These are phyloP conservation scores for Calonectria ilicicola DNA, from an alignment of 2,329 filamentous ascomycete species.

Conservation along the genomic window DNA sequence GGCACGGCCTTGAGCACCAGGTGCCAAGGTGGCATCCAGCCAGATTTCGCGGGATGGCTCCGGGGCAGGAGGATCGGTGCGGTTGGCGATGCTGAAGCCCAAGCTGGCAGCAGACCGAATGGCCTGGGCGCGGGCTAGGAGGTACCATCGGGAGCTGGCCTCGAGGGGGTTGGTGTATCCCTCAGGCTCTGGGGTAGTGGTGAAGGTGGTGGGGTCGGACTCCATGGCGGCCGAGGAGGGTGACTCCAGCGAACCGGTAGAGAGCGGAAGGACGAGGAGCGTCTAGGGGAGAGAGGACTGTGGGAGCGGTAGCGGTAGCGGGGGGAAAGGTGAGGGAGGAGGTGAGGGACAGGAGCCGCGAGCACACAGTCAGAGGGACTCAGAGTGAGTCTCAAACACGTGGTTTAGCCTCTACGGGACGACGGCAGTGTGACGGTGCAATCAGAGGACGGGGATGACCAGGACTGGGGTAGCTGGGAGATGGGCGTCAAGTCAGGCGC, in stretches of 20 bases:
- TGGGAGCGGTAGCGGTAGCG: slow-evolving; percentile 2
- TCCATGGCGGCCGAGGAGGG: slow-evolving; percentile 29
- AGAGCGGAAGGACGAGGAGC: slow-evolving; percentile 1
- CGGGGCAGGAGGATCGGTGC: slow-evolving; percentile 54
- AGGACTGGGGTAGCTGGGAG: slow-evolving; percentile 20
- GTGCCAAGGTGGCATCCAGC: slow-evolving; percentile 56
- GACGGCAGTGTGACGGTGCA: slow-evolving; percentile 1
- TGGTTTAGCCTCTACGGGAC: slow-evolving; percentile 36
- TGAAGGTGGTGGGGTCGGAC: slow-evolving; percentile 42
- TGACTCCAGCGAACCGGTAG: slow-evolving; percentile 9
- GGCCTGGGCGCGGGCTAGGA: slow-evolving; percentile 56
- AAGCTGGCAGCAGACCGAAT: slow-evolving; percentile 58
- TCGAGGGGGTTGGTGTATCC: slow-evolving; percentile 60
- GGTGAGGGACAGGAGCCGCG: slow-evolving; percentile 3
- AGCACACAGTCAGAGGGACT: slow-evolving; percentile 10
- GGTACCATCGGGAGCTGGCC: slow-evolving; percentile 56
- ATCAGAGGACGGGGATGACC: neutral
- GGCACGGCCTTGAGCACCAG: slow-evolving; percentile 48
- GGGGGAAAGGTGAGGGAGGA: slow-evolving; percentile 7
- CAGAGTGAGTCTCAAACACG: slow-evolving; percentile 32
- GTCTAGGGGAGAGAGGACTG: neutral
- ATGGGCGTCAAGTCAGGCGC: slow-evolving; percentile 14
- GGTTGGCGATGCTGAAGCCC: slow-evolving; percentile 57
- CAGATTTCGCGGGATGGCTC: slow-evolving; percentile 53
- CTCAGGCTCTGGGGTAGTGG: slow-evolving; percentile 46